Base-by-base conservation (phyloP, 495 filamentous ascomycete genomes). In the Daldinia loculata region DNA sequence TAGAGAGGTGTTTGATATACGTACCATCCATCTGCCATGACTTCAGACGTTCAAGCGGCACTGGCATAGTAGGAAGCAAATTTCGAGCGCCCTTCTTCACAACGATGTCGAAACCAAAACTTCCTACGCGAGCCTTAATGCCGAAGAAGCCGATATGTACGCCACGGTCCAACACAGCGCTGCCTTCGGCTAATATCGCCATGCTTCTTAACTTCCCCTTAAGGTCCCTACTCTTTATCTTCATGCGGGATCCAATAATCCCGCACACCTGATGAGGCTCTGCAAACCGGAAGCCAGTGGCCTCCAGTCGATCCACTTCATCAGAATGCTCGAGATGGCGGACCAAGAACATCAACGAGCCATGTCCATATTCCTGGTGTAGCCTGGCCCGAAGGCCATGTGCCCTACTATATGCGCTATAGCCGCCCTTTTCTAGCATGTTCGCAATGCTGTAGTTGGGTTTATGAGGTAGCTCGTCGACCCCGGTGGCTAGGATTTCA, bases 261-360 rank as follows among this genome's bases (percentile, higher is more conserved):
- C 84, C 84, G 11, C 86, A 82, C n/a, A 97, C 88, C 53, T 93
- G 90, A 24, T 85, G 83, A 19, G 91, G 80, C 6, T 86, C 82
- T 6, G 92, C 91, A 67, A 97, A 97, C 14, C 89, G 86, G 74
- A 88, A 95, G 0, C 94, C 94, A n/a, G 83, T 79, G 2, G 89
- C 87, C 63, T 89, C 84, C n/a, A 97, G 80, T 22, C 84, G 85
- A 56, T 83, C 78, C 6, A 87, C 84, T 17, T 90, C 91, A 0
- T 81, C 78, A 38, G 56, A 30, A 58, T 80, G 84, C 29, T 86
- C 83, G 3, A 92, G 82, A 36, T 84, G 84, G 14, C 90, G 90
- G n/a, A 94, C 90, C 22, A 95, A 84, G 67, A 96, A 94, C 69
- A 97, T 86, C 55, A 94, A 78, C 60, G 94, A 90, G 5, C 93